phyloP scores from a whole-genome alignment of 192 early-diverging fungal genomes.

The Linnemannia zychae region DNA sequence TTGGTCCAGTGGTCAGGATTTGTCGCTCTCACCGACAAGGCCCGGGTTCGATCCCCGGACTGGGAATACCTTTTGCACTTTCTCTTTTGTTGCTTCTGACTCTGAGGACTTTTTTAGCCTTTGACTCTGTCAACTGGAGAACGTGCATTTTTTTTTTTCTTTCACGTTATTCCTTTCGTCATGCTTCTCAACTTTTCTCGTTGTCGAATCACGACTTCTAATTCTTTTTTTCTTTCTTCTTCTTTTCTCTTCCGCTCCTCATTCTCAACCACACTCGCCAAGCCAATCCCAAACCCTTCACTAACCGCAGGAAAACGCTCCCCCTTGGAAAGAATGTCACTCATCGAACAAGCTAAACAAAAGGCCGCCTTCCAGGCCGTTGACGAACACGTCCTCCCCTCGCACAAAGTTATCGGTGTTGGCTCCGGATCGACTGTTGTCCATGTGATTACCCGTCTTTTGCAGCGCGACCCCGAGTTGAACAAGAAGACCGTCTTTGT shows the following conservation, averaged over 20 bases:
- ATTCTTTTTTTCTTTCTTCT: background rate
- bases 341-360: constrained; percentile 83
- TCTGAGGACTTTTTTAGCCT: too few relatives aligned
- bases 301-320: background rate
- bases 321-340: constrained; percentile 31
- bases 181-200: background rate
- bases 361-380: constrained; percentile 91
- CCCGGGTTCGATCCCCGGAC: constrained; percentile 58
- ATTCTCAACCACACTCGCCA: background rate
- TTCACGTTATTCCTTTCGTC: background rate
- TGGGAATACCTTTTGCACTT: constrained; percentile 34
- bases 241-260: background rate
- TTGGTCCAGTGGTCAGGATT: constrained; percentile 59
- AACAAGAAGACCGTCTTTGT: constrained; percentile 85
- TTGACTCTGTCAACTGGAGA: too few relatives aligned
- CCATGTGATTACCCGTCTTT: constrained; percentile 86
- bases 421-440: constrained; percentile 92
- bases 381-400: constrained; percentile 83
- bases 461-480: constrained; percentile 71
- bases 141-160: background rate
- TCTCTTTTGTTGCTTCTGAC: too few relatives aligned
- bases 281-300: background rate
- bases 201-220: background rate
- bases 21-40: constrained; percentile 58
- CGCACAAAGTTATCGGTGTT: constrained; percentile 85